Conservation (phyloP, 495 filamentous ascomycete genomes). For the Chaetomium fimeti region DNA sequence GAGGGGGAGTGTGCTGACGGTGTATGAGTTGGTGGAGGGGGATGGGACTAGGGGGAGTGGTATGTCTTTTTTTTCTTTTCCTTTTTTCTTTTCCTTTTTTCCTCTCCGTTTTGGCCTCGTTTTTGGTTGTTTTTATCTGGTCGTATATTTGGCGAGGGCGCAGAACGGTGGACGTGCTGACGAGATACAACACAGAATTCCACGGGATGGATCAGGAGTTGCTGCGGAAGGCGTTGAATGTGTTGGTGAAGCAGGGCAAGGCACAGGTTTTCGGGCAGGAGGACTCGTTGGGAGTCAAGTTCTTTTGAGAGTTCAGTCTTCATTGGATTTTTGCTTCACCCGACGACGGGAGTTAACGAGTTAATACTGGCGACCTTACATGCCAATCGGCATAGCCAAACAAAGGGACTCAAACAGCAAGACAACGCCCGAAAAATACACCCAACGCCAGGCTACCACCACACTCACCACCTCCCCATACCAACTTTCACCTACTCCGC, state of each 20-base stretch:
- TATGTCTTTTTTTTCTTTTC: constrained; percentile 20
- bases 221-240: constrained; percentile 70
- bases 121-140: not conserved
- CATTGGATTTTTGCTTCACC: not conserved
- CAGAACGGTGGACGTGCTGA: not conserved
- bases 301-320: constrained; percentile 60
- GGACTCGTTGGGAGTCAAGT: constrained; percentile 88
- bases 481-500: not conserved
- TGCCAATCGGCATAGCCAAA: not conserved
- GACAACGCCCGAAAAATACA: not conserved
- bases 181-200: constrained; percentile 58
- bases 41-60: constrained; percentile 44
- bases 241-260: constrained; percentile 83
- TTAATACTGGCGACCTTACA: constrained; percentile 1
- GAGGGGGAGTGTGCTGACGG: constrained; percentile 48
- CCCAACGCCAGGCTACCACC: constrained; percentile 4
- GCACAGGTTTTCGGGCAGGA: constrained; percentile 90
- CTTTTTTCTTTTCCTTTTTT: not conserved
- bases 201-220: constrained; percentile 82
- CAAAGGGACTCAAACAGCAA: not conserved
- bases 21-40: constrained; percentile 50
- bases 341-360: not conserved
- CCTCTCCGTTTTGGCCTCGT: not conserved
- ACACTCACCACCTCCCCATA: not conserved
- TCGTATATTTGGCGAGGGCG: constrained; percentile 3